Evolutionary conservation across 1,284 basidiomycete genomes (phyloP), one percentile per base, ranked within the genome.

Genomic region (Laetiporus sulphureus): DNA sequence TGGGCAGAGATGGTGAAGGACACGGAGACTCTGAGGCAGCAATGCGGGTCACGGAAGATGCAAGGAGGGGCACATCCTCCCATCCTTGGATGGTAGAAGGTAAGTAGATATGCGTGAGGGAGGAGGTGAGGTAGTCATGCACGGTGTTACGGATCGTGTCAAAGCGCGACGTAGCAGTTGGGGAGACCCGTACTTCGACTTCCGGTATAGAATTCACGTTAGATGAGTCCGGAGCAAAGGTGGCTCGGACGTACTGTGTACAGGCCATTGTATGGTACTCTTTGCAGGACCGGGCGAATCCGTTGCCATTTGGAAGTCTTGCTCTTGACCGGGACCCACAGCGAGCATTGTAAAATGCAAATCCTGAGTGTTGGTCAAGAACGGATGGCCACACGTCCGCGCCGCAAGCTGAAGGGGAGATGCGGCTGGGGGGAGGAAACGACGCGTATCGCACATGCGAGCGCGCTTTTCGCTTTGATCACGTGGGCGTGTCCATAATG

Each of bases 151-250:
- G 69, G 44, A 93, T 75, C 15, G 78, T 77, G 46, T 89, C 85
- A 58, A 82, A 80, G 4, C 84, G 76, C 20, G 82, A 71, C 10
- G 81, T 78, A 13, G 84, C 76, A 40, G 73, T 70, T 2, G 77
- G 63, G 31, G 74, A 69, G 20, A 92, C 68, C 34, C 91, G 77
- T 4, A 91, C 91, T 68, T 95, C 91, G 56, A 94, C 91, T 94
- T 29, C 21, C 24, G n/a, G 29, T n/a, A n/a, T n/a, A n/a, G n/a
- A n/a, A n/a, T n/a, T n/a, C n/a, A n/a, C n/a, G n/a, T n/a, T n/a
- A n/a, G n/a, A n/a, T n/a, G n/a, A n/a, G n/a, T n/a, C n/a, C n/a
- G n/a, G n/a, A n/a, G n/a, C n/a, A n/a, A n/a, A n/a, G n/a, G n/a
- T n/a, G n/a, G n/a, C n/a, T n/a, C n/a, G n/a, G 3, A 48, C 72